Evolutionary conservation across 108 stramenopile genomes (phyloP).

Genomic region (Nannochloropsis gaditana): DNA sequence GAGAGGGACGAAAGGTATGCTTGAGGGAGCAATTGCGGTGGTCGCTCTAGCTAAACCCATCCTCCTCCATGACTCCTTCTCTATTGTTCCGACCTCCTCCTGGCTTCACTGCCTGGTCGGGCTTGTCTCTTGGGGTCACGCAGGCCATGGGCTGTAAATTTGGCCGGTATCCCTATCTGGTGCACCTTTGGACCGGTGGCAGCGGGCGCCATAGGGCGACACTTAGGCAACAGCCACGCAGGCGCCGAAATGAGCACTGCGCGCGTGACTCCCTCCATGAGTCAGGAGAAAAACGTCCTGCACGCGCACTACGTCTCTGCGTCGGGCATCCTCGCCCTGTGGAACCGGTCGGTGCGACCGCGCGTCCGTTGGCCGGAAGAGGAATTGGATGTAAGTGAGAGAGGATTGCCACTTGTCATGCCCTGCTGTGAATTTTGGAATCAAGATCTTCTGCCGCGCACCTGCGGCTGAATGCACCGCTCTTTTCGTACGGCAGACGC

Average conservation of each 20-base stretch:
- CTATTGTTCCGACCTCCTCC: no score
- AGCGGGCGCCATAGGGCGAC: neutral
- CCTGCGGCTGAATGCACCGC: no score
- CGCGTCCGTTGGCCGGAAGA: neutral
- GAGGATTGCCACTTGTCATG: no score
- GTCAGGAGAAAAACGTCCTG: neutral
- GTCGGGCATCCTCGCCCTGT: neutral
- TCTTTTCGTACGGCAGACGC: no score
- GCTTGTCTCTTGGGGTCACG: no score
- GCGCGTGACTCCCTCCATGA: neutral
- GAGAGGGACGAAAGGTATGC: no score
- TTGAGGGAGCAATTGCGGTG: no score
- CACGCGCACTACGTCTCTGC: neutral
- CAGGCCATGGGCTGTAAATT: neutral
- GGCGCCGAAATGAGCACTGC: conserved; percentile 8
- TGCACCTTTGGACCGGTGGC: neutral
- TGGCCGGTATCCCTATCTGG: neutral
- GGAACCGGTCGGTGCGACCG: neutral
- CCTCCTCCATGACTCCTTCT: neutral
- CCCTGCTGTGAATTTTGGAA: no score
- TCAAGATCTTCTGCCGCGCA: no score
- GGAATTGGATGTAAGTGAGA: neutral
- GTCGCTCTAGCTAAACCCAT: neutral
- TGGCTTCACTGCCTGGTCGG: neutral
- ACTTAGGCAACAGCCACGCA: neutral